phyloP scores from a whole-genome alignment of 768 basidiomycete genomes.

The Kondoa subrosea region DNA sequence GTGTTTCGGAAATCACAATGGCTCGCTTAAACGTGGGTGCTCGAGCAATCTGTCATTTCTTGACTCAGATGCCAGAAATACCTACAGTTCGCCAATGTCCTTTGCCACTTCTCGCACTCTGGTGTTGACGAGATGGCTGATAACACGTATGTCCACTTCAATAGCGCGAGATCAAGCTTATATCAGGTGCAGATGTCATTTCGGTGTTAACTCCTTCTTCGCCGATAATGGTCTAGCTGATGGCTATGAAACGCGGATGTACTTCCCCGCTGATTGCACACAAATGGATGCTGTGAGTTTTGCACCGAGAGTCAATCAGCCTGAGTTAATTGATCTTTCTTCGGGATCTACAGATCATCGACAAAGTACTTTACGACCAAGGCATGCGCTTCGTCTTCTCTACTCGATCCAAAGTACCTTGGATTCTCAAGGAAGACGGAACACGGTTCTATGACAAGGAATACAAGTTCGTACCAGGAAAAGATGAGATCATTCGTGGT shows the following conservation, averaged over 20 bases:
- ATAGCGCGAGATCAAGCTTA: background rate
- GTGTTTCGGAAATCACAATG: constrained; percentile 76
- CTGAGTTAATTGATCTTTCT: constrained; percentile 13
- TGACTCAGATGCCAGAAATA: background rate
- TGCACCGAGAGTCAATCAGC: background rate
- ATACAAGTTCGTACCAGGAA: constrained; percentile 67
- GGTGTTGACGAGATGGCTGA: constrained; percentile 40
- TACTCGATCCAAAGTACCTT: constrained; percentile 75
- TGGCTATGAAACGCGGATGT: constrained; percentile 51
- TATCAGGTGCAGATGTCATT: constrained; percentile 41
- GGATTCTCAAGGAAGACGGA: constrained; percentile 57
- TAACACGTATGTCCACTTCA: constrained; percentile 19
- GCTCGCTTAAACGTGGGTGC: constrained; percentile 51
- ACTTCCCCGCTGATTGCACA: constrained; percentile 69
- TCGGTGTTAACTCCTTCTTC: constrained; percentile 62
- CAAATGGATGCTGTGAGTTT: constrained; percentile 55
- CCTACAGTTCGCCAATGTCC: constrained; percentile 50
- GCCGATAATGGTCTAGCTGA: constrained; percentile 75
- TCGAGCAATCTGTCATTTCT: background rate
- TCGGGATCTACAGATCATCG: constrained; percentile 35
- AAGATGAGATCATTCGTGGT: constrained; percentile 54
- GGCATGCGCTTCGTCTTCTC: constrained; percentile 76
- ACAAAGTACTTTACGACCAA: constrained; percentile 63
- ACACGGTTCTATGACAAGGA: constrained; percentile 46
- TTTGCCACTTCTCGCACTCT: constrained; percentile 77